Conservation (phyloP, 345 rosid species). For the Lepidium aucheri region DNA sequence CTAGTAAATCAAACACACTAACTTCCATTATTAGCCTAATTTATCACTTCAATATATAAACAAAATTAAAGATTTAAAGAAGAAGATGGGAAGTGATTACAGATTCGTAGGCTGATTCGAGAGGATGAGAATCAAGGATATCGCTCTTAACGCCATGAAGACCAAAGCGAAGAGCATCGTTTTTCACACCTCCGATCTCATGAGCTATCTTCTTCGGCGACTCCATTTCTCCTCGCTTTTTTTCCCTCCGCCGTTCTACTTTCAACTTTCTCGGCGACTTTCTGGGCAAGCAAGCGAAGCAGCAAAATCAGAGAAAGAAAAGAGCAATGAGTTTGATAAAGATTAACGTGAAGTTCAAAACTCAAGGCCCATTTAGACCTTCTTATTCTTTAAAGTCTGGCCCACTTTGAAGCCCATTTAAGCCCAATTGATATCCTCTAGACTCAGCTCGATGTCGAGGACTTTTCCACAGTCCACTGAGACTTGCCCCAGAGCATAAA, state of each 20-base stretch:
- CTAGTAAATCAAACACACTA: background rate
- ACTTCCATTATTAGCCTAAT: background rate
- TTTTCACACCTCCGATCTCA: conserved; percentile 55
- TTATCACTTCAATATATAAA: background rate
- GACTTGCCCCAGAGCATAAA: too few relatives aligned
- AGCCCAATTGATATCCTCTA: background rate
- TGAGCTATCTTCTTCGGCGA: conserved; percentile 52
- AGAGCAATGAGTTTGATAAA: background rate
- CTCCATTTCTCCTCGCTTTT: conserved; percentile 32
- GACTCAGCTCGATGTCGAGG: too few relatives aligned
- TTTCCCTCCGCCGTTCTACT: background rate
- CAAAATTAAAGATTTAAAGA: background rate
- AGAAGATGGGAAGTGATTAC: conserved; percentile 25
- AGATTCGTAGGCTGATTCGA: conserved; percentile 54
- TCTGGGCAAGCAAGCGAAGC: conserved; percentile 21
- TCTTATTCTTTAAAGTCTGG: background rate
- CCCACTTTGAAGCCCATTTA: background rate
- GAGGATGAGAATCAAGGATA: conserved; percentile 69
- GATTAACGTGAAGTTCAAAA: background rate
- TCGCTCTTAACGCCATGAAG: conserved; percentile 73
- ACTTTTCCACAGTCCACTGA: too few relatives aligned
- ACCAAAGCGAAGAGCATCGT: conserved; percentile 73
- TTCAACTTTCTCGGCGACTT: conserved; percentile 21
- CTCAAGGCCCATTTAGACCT: background rate
- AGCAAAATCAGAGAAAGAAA: background rate